These are phyloP conservation scores for Extremus antarcticus DNA, from an alignment of 495 filamentous ascomycete genomes.

Conservation along the genomic window DNA sequence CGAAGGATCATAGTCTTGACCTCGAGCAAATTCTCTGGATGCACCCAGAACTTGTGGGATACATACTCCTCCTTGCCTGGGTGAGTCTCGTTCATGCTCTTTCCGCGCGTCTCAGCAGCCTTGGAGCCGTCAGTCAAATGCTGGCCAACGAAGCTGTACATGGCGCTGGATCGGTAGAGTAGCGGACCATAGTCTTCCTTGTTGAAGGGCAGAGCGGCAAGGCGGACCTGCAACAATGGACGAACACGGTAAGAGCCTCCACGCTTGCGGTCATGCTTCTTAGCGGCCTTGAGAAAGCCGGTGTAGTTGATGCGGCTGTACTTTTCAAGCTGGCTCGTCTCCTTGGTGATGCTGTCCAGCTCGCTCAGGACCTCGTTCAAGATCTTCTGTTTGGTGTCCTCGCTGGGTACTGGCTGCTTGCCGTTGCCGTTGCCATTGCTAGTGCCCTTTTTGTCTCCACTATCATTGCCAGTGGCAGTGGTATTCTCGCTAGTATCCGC, in stretches of 20 bases:
- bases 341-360: constrained; percentile 75
- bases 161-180: constrained; percentile 78
- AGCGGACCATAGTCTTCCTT: constrained; percentile 88
- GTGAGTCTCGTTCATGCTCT: constrained; percentile 19
- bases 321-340: constrained; percentile 86
- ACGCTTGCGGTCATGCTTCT: constrained; percentile 93
- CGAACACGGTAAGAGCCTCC: constrained; percentile 70
- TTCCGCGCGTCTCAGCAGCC: constrained; percentile 28
- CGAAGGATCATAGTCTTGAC: constrained; percentile 91
- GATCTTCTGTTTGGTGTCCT: constrained; percentile 36
- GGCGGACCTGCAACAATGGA: constrained; percentile 77
- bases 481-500: no score
- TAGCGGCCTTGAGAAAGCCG: constrained; percentile 92
- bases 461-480: no score
- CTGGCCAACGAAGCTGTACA: constrained; percentile 91
- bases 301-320: constrained; percentile 96
- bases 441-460: constrained; percentile 26
- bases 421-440: constrained; percentile 19
- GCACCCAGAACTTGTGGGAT: constrained; percentile 98
- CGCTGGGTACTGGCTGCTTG: constrained; percentile 24
- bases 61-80: constrained; percentile 58
- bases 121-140: constrained; percentile 37
- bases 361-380: constrained; percentile 64
- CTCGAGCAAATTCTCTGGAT: constrained; percentile 86
- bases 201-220: constrained; percentile 84